Base-by-base conservation (phyloP, 306 rosid species). In the Cercis canadensis region DNA sequence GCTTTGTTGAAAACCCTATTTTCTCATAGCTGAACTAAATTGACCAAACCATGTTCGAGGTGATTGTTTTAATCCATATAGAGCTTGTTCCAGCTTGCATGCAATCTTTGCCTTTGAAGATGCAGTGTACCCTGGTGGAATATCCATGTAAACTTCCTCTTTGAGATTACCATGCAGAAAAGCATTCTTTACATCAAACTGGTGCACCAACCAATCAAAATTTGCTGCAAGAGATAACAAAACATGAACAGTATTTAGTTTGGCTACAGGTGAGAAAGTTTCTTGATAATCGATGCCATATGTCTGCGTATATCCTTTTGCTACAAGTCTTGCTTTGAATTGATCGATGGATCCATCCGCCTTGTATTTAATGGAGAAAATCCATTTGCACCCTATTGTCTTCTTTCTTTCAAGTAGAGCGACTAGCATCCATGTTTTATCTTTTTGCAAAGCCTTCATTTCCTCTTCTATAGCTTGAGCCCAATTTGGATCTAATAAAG, bases 201-300 rank as follows among this genome's bases (percentile, higher is more conserved):
- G 43, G 13, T 57, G 43, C 3, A 57, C 7, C 1, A 34, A 15
- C 63, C 63, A 57, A 57, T 57, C 63, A 11, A 57, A 57, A 57
- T 57, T 57, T 57, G 14, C 9, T 29, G 15, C 43, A 6, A 57
- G 15, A 5, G 44, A 29, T 57, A 57, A 57, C 40, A 57, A 5
- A 15, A 57, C 63, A 29, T 7, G 3, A 57, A 57, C 1, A 8
- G 6, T 57, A n/a, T 57, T 57, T 13, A 32, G 13, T n/a, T 57
- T 57, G 6, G 63, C 43, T n/a, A 57, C 15, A 10, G 16, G 63
- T 57, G 63, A 21, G 63, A 57, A 57, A 3, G 63, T 31, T n/a
- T 57, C 43, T 13, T 24, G 18, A 57, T 57, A 57, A 7, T 57
- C 8, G 8, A 57, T 29, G 16, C 44, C 63, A 57, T 57, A 31